Evolutionary conservation across 805 yeast genomes (phyloP).

Genomic region (Yarrowia divulgata): DNA sequence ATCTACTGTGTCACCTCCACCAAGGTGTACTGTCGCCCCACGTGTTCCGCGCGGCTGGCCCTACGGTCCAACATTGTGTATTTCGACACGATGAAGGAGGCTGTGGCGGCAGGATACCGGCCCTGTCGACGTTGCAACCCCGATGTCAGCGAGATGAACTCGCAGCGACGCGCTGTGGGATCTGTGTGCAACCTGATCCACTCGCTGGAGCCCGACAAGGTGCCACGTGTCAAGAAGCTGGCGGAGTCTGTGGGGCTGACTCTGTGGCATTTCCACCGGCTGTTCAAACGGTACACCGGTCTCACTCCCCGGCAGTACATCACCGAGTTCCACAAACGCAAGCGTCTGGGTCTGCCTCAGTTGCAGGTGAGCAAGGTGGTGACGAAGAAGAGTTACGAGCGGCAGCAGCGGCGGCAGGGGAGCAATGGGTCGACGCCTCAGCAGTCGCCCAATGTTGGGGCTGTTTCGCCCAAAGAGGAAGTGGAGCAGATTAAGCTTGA

Average conservation of each 20-base stretch:
- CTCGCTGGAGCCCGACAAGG: conserved; percentile 40
- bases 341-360: conserved; percentile 38
- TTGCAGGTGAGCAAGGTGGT: conserved; percentile 33
- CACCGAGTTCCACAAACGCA: conserved; percentile 38
- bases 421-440: conserved; percentile 17
- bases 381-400: conserved; percentile 35
- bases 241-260: conserved; percentile 35
- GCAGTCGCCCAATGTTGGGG: not conserved
- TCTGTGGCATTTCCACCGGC: conserved; percentile 38
- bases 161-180: conserved; percentile 38
- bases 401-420: conserved; percentile 31
- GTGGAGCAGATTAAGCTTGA: conserved; percentile 6
- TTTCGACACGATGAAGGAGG: conserved; percentile 54
- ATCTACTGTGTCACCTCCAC: conserved; percentile 48
- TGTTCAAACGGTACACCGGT: conserved; percentile 38
- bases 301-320: conserved; percentile 38
- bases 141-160: conserved; percentile 41
- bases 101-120: conserved; percentile 55
- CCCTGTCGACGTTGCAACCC: conserved; percentile 69
- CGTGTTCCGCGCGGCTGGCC: conserved; percentile 59
- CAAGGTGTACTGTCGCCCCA: conserved; percentile 68
- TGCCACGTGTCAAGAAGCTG: conserved; percentile 38
- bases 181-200: conserved; percentile 35
- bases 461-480: not conserved
- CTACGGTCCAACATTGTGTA: conserved; percentile 56